Evolutionary conservation across 805 yeast genomes (phyloP), one percentile per base, ranked within the genome.

Genomic region (Brettanomyces custersianus): DNA sequence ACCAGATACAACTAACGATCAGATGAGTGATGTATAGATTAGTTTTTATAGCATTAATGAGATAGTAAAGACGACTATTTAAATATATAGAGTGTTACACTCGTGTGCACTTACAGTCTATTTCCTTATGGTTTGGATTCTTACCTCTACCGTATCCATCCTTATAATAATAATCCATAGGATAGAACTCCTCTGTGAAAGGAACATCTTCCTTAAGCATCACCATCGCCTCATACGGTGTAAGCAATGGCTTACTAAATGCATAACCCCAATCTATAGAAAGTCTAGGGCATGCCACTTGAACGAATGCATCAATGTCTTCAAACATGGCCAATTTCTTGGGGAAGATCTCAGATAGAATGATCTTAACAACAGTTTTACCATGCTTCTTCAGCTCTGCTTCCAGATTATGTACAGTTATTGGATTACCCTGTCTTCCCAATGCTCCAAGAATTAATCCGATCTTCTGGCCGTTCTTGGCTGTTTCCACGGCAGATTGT

Each of bases 191-290:
- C 28, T 70, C 71, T 31, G 58, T 63, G 74, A 92, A 83, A 58
- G 64, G 68, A 25, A 62, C 62, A 49, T 87, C 96, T 31, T 77
- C 69, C 6, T 74, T 80, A 46, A 92, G 57, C 70, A 87, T 71
- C 4, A 88, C 95, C 85, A 84, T 86, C 0, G 96, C 86, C 54
- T 92, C 98, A 54, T 92, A 92, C 0, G 98, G 98, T 0, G 98
- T 90, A 39, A 92, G 60, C 29, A 92, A 62, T 0, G 98, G 98
- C 51, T 82, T 83, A 40, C 77, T 77, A 52, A 92, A 92, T 0
- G 98, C 98, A 56, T 92, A 92, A 0, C 98, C 98, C 98, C 98
- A 92, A 57, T 92, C 98, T 29, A 92, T 90, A 2, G 95, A 85
- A 31, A 92, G 63, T 49, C 98, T 68, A 0, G 98, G 98, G 55